Conservation (phyloP, 352 stramenopile genomes). For the Plasmopara muralis region DNA sequence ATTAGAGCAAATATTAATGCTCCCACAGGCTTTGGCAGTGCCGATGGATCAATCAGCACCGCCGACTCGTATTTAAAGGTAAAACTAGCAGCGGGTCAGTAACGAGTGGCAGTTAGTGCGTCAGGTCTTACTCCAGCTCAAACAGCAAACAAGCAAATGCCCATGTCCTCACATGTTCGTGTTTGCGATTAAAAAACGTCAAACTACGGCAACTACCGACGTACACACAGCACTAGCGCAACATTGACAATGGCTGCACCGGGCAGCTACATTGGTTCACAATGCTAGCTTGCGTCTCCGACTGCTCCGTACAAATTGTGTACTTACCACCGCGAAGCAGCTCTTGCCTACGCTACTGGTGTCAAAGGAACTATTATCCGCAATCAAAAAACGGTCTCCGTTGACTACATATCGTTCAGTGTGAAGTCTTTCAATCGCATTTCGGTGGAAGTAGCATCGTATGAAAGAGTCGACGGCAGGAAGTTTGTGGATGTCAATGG, state of each 20-base stretch:
- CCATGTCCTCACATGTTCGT: slow-evolving; percentile 26
- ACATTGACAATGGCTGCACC: slow-evolving; percentile 27
- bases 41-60: slow-evolving; percentile 46
- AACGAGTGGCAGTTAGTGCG: slow-evolving; percentile 53
- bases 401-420: slow-evolving; percentile 56
- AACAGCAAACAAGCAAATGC: slow-evolving; percentile 37
- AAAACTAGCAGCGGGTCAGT: slow-evolving; percentile 32
- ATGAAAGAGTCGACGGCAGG: slow-evolving; percentile 29
- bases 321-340: slow-evolving; percentile 48
- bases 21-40: slow-evolving; percentile 29
- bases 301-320: slow-evolving; percentile 39
- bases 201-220: slow-evolving; percentile 63
- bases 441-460: slow-evolving; percentile 53
- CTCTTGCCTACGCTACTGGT: slow-evolving; percentile 22
- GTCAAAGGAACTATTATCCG: slow-evolving; percentile 56
- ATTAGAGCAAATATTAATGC: slow-evolving; percentile 40
- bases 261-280: slow-evolving; percentile 55
- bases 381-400: slow-evolving; percentile 30
- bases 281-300: slow-evolving; percentile 30
- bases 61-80: slow-evolving; percentile 50
- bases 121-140: slow-evolving; percentile 39
- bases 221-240: slow-evolving; percentile 40
- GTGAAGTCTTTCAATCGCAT: slow-evolving; percentile 44
- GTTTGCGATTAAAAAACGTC: slow-evolving; percentile 43
- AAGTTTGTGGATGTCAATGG: slow-evolving; percentile 58